These are phyloP conservation scores for Pezizomycotina sp. DNA, from an alignment of 2,329 filamentous ascomycete species.

Conservation along the genomic window DNA sequence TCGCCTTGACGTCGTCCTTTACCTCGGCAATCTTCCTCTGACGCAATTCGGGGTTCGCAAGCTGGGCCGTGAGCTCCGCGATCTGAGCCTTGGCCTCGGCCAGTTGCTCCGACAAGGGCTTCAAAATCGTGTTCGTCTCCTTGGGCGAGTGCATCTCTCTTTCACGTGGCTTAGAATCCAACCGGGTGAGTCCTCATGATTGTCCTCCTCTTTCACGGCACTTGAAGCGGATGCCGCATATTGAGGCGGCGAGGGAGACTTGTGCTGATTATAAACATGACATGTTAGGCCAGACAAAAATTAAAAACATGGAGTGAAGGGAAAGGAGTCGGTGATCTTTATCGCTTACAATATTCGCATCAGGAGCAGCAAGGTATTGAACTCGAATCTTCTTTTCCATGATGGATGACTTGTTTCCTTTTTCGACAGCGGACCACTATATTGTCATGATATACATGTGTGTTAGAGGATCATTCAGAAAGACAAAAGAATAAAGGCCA, in stretches of 20 bases:
- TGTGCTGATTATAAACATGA: too few species aligned
- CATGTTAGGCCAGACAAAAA: too few species aligned
- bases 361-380: slow-evolving; percentile 48
- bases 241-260: slow-evolving; percentile 22
- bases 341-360: slow-evolving; percentile 21
- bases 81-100: slow-evolving; percentile 60
- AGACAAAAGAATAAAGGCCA: slow-evolving; percentile 1
- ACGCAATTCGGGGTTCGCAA: slow-evolving; percentile 52
- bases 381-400: slow-evolving; percentile 95
- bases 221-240: slow-evolving; percentile 20
- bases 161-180: slow-evolving; percentile 21
- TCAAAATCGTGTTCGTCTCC: slow-evolving; percentile 37
- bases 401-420: slow-evolving; percentile 57
- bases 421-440: slow-evolving; percentile 61
- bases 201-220: slow-evolving; percentile 26
- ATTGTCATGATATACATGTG: slow-evolving; percentile 11
- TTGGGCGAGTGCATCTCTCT: slow-evolving; percentile 25
- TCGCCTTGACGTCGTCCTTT: slow-evolving; percentile 32
- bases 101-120: slow-evolving; percentile 57
- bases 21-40: slow-evolving; percentile 54
- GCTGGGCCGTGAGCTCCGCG: slow-evolving; percentile 46
- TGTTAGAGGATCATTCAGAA: slow-evolving; percentile 9
- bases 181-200: slow-evolving; percentile 27
- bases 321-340: not conserved
- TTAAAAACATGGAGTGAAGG: slow-evolving; percentile 3